Conservation (phyloP, 2,329 filamentous ascomycete species). For the Remersonia thermophila region DNA sequence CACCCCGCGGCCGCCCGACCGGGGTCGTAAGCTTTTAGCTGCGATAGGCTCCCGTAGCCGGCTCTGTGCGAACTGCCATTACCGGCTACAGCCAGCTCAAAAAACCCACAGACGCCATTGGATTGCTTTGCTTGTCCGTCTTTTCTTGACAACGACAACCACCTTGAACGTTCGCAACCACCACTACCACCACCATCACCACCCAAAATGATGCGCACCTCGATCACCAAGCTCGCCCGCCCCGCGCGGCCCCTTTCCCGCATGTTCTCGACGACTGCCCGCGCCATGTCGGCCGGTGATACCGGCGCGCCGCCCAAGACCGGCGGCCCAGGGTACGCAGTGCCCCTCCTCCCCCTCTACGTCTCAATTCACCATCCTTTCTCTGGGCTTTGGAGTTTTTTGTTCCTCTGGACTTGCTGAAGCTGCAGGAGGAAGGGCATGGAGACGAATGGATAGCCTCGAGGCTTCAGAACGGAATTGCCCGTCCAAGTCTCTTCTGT, state of each 20-base stretch:
- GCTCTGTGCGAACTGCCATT: too few relatives aligned
- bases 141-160: neutral
- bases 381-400: too few relatives aligned
- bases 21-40: too few relatives aligned
- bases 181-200: slow-evolving; percentile 4
- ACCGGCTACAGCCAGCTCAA: too few relatives aligned
- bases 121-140: neutral
- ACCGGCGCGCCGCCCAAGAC: slow-evolving; percentile 47
- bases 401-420: too few relatives aligned
- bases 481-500: too few relatives aligned
- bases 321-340: slow-evolving; percentile 41
- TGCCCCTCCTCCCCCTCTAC: neutral
- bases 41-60: too few relatives aligned
- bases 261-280: slow-evolving; percentile 51
- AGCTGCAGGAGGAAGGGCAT: too few relatives aligned
- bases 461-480: too few relatives aligned
- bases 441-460: too few relatives aligned
- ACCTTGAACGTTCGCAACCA: neutral
- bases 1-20: too few relatives aligned
- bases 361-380: neutral
- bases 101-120: too few relatives aligned
- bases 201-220: slow-evolving; percentile 54
- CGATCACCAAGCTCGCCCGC: slow-evolving; percentile 40
- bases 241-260: slow-evolving; percentile 37
- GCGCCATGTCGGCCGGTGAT: slow-evolving; percentile 58